These are phyloP conservation scores for Phyllosticta citriasiana DNA, from an alignment of 2,329 filamentous ascomycete species.

Conservation along the genomic window DNA sequence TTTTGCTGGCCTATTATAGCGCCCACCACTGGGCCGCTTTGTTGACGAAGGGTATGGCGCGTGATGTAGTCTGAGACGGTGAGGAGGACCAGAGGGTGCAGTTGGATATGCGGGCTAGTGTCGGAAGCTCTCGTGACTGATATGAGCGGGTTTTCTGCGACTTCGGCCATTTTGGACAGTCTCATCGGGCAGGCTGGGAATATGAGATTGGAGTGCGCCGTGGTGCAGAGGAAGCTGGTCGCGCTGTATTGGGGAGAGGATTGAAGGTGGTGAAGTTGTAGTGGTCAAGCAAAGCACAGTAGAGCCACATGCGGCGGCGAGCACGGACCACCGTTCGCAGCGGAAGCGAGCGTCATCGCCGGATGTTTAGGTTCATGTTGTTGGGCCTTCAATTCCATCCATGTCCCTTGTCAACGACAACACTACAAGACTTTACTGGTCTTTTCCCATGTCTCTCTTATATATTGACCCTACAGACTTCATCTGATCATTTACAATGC, in stretches of 20 bases:
- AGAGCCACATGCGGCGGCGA: conserved; percentile 7
- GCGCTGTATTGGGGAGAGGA: background rate
- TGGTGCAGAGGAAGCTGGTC: background rate
- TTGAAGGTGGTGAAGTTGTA: conserved; percentile 1
- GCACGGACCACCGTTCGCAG: conserved; percentile 1
- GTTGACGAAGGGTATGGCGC: conserved; percentile 69
- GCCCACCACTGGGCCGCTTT: conserved; percentile 68
- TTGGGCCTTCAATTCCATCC: too few relatives aligned
- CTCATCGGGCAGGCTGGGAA: too few relatives aligned
- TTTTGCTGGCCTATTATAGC: conserved; percentile 86
- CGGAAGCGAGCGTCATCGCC: conserved; percentile 5
- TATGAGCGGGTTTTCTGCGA: conserved; percentile 32
- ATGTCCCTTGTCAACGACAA: too few relatives aligned
- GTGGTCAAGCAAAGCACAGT: background rate
- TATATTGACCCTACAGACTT: background rate
- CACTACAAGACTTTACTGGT: too few relatives aligned
- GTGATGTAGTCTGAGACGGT: conserved; percentile 96
- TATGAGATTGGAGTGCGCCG: background rate
- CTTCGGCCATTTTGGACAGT: conserved; percentile 23
- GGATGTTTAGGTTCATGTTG: too few relatives aligned
- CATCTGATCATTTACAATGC: background rate
- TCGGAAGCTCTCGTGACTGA: conserved; percentile 46
- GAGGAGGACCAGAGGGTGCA: conserved; percentile 91
- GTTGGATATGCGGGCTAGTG: conserved; percentile 65
- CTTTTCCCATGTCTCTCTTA: background rate